Evolutionary conservation across 2,329 filamentous ascomycete genomes (phyloP), one percentile per base, ranked within the genome.

Genomic region (Hirsutella thompsonii): DNA sequence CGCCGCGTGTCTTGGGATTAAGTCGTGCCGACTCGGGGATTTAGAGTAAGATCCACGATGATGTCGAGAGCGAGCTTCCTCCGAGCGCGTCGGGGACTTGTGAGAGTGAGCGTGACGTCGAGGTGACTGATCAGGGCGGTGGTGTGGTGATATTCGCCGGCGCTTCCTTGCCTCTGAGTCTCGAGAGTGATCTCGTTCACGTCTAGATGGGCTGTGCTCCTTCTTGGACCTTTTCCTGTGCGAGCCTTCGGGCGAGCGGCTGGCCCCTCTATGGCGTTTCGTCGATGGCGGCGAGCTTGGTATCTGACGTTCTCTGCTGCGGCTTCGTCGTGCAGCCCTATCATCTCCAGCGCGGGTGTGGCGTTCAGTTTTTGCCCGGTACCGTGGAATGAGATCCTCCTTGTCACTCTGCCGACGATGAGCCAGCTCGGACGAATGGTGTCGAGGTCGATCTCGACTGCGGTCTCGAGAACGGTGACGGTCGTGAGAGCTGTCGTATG

Each of bases 201-300:
- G 57, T 56, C 62, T 42, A 49, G 67, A 66, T 19, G 58, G 54
- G 37, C 59, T 61, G 37, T 54, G 50, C 4, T 54, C 50, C 44
- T 56, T 54, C 44, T 56, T 58, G 16, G 58, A 63, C 54, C 53
- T 63, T 50, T 70, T 70, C 20, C 61, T 57, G 38, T 59, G 60
- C 26, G 57, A 57, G 5, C 52, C 50, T 3, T 55, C 57, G 19
- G 58, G 52, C 2, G 67, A 59, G n/a, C 53, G 61, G 37, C 63
- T 69, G 39, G 59, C 59, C 43, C 60, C 68, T 43, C 67, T 59
- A 37, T 59, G 56, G 39, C 66, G 58, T 48, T 69, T 69, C 29
- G 58, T 46, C 5, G 62, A 60, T 20, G 60, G 53, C 23, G 63
- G 58, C 3, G 64, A 65, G 42, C 55, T 54, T 26, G 43, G 51